Conservation (phyloP, 495 filamentous ascomycete species). For the Penicillium angulare region DNA sequence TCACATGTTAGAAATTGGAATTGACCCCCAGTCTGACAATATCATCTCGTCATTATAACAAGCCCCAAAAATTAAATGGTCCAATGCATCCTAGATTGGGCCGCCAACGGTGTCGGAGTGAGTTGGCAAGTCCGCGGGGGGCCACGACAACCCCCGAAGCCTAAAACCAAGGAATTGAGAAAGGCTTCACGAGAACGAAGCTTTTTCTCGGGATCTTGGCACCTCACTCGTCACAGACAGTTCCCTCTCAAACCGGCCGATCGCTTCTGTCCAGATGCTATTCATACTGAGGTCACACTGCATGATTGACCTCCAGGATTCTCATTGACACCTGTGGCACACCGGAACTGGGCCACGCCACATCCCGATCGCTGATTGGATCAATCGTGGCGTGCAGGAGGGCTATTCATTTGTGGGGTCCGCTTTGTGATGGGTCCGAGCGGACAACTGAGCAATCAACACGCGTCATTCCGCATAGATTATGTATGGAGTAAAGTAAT, state of each 20-base stretch:
- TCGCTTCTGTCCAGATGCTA: no score
- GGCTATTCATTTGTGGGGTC: not conserved
- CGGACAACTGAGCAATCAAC: not conserved
- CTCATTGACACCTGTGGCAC: not conserved
- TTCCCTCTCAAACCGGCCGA: not conserved
- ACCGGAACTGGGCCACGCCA: not conserved
- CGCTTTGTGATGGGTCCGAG: not conserved
- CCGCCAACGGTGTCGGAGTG: not conserved
- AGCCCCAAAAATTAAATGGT: no score
- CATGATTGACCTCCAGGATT: not conserved
- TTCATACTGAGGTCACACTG: not conserved
- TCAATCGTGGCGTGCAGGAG: not conserved
- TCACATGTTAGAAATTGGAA: no score
- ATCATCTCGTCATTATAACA: not conserved
- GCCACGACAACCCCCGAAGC: no score
- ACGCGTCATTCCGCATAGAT: not conserved
- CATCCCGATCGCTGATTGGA: not conserved
- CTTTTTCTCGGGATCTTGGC: not conserved
- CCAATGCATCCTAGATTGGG: not conserved
- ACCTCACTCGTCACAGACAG: not conserved
- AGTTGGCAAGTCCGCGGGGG: not conserved
- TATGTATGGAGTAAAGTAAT: no score
- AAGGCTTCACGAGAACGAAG: not conserved
- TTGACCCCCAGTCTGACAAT: no score
- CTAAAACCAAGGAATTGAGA: not conserved